Evolutionary conservation across 345 rosid genomes (phyloP).

Genomic region (Geranium rotundifolium): DNA sequence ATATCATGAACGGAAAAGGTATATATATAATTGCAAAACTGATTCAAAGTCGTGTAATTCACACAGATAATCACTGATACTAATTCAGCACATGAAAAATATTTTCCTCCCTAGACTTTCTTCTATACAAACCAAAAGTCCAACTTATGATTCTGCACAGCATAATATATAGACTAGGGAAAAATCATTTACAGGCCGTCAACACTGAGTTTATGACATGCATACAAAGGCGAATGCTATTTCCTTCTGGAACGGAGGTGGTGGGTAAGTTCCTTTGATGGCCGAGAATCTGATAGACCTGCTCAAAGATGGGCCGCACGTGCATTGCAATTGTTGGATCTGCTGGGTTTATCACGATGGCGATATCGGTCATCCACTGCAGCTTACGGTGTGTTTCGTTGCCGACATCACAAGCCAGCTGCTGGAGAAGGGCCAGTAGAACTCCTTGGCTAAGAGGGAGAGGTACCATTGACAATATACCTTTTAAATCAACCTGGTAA

Average conservation of each 20-base stretch:
- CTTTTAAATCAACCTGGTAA: constrained; percentile 44
- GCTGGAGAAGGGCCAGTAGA: constrained; percentile 67
- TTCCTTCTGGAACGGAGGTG: constrained; percentile 26
- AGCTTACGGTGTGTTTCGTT: constrained; percentile 42
- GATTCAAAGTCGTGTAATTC: neutral
- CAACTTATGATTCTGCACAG: constrained; percentile 24
- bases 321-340: constrained; percentile 55
- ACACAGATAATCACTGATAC: neutral
- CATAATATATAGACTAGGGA: neutral
- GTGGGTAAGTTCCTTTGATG: constrained; percentile 36
- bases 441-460: constrained; percentile 62
- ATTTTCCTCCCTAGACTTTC: neutral
- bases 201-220: constrained; percentile 45
- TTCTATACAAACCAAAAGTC: constrained; percentile 21
- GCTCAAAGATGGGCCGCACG: constrained; percentile 47
- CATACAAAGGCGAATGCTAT: constrained; percentile 43
- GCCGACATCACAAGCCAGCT: constrained; percentile 49
- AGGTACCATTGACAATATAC: constrained; percentile 32
- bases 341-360: constrained; percentile 40
- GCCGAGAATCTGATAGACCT: constrained; percentile 47
- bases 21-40: no score
- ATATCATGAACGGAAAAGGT: no score
- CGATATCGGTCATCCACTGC: constrained; percentile 63
- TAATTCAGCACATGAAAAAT: constrained; percentile 2
- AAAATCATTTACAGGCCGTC: constrained; percentile 37